Base-by-base conservation (phyloP, 2,329 filamentous ascomycete species). In the Diplodia sapinea region DNA sequence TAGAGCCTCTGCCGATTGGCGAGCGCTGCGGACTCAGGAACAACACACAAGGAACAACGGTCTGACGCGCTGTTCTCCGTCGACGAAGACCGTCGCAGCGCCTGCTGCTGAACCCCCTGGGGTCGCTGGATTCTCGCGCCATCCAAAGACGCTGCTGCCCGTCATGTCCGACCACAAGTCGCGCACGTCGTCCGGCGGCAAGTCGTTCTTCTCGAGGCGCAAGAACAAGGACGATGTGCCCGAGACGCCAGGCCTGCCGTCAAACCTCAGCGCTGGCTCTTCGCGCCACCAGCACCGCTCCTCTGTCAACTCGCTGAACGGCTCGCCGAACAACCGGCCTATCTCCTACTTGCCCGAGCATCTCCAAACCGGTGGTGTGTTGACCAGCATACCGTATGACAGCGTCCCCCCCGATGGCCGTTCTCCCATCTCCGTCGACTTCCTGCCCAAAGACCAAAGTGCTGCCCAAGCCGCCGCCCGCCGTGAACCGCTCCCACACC, bases 381-480 rank as follows among this genome's bases (percentile, higher is more conserved):
- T 97, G 75, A 93, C 93, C 40, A 90, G 92, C 33, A 94, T 97
- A 71, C 92, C 94, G 38, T 96, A 96, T 82, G 92, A 96, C 73
- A 88, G 83, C 73, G 84, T 90, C 36, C 77, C 85, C 62, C 77
- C 86, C 66, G 90, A 91, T 77, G 86, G 85, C 59, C 88, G 87
- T 75, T 90, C 89, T 29, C 90, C 92, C 5, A 86, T 92, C 68
- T 81, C 90, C 49, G 84, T 92, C 74, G 91, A 96, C 55, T 91
- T 91, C 75, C 82, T 92, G 52, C 89, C 90, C 61, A 87, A 87
- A 75, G 80, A 85, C 68, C 89, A 92, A 70, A 88, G 84, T 72
- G 83, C 87, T 26, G 75, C 79, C 31, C 79, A 67, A 83, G 40
- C 57, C n/a, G 57, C 40, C 29, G 29, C 43, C 67, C 86, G 88